A percentile compares a stretch with the other conserved stretches of the same genome.
Conservation (phyloP, 495 filamentous ascomycete species). For the Aspergillus cavernicola region DNA sequence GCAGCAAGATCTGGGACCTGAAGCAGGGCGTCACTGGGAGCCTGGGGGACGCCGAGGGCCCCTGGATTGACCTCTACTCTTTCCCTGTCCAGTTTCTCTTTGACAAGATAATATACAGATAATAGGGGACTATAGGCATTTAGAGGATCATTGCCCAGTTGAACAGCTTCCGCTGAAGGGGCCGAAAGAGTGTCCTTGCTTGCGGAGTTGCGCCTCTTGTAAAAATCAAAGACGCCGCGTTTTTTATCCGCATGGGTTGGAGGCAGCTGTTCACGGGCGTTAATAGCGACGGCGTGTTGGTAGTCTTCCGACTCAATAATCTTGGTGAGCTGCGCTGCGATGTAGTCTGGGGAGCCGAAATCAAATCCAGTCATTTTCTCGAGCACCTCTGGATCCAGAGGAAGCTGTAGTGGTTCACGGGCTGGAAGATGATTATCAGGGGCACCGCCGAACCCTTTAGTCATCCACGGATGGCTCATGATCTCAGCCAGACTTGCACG, state of each 20-base stretch:
- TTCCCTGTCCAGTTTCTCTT: conserved; percentile 89
- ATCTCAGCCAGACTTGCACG: conserved; percentile 87
- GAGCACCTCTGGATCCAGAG: conserved; percentile 78
- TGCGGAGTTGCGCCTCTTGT: conserved; percentile 87
- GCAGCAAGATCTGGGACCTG: conserved; percentile 71
- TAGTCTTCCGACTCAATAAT: conserved; percentile 89
- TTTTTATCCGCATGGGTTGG: conserved; percentile 76
- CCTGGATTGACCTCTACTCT: conserved; percentile 59
- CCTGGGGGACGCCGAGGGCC: conserved; percentile 50
- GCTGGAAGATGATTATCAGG: conserved; percentile 87
- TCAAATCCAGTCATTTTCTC: conserved; percentile 97
- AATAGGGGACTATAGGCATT: conserved; percentile 92
- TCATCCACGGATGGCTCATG: conserved; percentile 96
- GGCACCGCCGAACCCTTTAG: conserved; percentile 79
- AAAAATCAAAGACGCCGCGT: conserved; percentile 93
- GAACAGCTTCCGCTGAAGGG: conserved; percentile 77
- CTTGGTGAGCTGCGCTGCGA: conserved; percentile 75
- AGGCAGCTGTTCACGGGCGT: conserved; percentile 60
- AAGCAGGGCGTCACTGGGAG: conserved; percentile 56
- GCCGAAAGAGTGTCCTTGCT: conserved; percentile 89
- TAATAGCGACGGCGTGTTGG: conserved; percentile 68
- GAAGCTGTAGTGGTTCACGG: conserved; percentile 79
- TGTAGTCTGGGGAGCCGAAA: conserved; percentile 83
- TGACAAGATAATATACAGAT: conserved; percentile 93
- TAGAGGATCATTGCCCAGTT: conserved; percentile 78